A percentile compares a stretch with the other conserved stretches of the same genome.
These are phyloP conservation scores for Saccharum hybrid DNA, from an alignment of 202 grass and related monocot species.

Conservation along the genomic window DNA sequence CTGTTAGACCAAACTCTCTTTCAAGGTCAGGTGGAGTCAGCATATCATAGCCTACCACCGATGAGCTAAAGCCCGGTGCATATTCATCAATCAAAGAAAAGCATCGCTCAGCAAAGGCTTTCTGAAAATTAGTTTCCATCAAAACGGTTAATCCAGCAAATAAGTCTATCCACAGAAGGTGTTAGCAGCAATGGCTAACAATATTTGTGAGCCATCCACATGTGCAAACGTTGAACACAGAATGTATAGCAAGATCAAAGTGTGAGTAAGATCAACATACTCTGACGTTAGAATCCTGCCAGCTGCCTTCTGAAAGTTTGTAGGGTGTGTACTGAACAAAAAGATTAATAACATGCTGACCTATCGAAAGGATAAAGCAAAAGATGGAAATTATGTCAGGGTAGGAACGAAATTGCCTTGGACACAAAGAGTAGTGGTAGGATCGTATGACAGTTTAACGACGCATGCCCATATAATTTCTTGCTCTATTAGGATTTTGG, in stretches of 20 bases:
- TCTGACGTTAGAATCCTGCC: slow-evolving; percentile 84
- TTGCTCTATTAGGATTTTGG: slow-evolving; percentile 24
- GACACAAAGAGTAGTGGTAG: neutral
- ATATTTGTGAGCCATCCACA: neutral
- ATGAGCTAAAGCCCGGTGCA: slow-evolving; percentile 87
- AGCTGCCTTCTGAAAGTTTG: slow-evolving; percentile 79
- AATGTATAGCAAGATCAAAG: slow-evolving; percentile 21
- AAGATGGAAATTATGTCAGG: slow-evolving; percentile 30
- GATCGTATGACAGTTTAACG: slow-evolving; percentile 31
- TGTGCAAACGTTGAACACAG: neutral
- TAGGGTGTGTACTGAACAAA: slow-evolving; percentile 97
- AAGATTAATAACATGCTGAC: slow-evolving; percentile 95
- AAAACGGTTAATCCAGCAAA: slow-evolving; percentile 40
- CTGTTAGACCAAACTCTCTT: slow-evolving; percentile 93
- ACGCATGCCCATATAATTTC: neutral
- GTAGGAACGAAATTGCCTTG: slow-evolving; percentile 14
- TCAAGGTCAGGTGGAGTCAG: slow-evolving; percentile 95
- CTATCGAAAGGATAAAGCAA: slow-evolving; percentile 51
- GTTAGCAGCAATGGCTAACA: neutral
- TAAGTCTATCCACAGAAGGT: neutral
- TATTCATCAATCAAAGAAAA: slow-evolving; percentile 98
- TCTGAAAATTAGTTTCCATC: slow-evolving; percentile 60
- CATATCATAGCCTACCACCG: slow-evolving; percentile 91
- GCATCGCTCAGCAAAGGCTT: slow-evolving; percentile 86
- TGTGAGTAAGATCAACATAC: slow-evolving; percentile 62